Conservation (phyloP, 2,329 filamentous ascomycete species). For the Talaromyces sp. region DNA sequence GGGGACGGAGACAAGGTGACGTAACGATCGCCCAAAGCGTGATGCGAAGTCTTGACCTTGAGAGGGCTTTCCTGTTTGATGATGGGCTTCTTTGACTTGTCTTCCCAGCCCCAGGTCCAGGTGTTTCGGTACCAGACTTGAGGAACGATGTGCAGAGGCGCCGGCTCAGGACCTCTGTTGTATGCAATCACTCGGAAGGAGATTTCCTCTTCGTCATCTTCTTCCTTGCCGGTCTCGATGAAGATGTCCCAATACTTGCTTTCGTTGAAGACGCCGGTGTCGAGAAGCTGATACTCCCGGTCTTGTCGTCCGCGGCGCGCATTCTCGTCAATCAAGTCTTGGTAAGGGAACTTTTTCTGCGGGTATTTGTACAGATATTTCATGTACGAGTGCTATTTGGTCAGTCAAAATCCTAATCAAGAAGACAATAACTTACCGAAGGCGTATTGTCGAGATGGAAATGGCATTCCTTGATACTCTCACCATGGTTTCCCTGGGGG, state of each 20-base stretch:
- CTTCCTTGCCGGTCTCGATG: slow-evolving; percentile 93
- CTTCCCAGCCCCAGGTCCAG: slow-evolving; percentile 88
- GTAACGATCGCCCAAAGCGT: slow-evolving; percentile 76
- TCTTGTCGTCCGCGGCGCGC: slow-evolving; percentile 71
- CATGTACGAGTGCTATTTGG: slow-evolving; percentile 85
- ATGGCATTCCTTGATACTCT: slow-evolving; percentile 94
- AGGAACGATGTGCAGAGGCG: slow-evolving; percentile 87
- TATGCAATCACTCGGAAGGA: slow-evolving; percentile 93
- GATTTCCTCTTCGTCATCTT: slow-evolving; percentile 85
- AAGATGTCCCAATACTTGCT: slow-evolving; percentile 95
- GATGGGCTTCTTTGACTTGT: slow-evolving; percentile 72
- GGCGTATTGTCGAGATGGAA: slow-evolving; percentile 96
- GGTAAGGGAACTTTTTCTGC: slow-evolving; percentile 85
- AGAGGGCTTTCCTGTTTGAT: slow-evolving; percentile 65
- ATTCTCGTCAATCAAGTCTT: slow-evolving; percentile 82
- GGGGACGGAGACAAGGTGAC: slow-evolving; percentile 86
- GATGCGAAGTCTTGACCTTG: slow-evolving; percentile 72
- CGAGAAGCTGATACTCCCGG: slow-evolving; percentile 84
- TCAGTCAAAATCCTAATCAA: slow-evolving; percentile 23
- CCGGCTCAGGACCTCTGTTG: slow-evolving; percentile 87
- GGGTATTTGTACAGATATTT: slow-evolving; percentile 98
- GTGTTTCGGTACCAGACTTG: slow-evolving; percentile 98
- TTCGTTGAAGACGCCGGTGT: slow-evolving; percentile 84
- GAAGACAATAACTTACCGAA: slow-evolving; percentile 46
- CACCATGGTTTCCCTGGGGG: slow-evolving; percentile 94